These are phyloP conservation scores for Ustilago shanxiensis DNA, from an alignment of 1,284 basidiomycete species.

Conservation along the genomic window DNA sequence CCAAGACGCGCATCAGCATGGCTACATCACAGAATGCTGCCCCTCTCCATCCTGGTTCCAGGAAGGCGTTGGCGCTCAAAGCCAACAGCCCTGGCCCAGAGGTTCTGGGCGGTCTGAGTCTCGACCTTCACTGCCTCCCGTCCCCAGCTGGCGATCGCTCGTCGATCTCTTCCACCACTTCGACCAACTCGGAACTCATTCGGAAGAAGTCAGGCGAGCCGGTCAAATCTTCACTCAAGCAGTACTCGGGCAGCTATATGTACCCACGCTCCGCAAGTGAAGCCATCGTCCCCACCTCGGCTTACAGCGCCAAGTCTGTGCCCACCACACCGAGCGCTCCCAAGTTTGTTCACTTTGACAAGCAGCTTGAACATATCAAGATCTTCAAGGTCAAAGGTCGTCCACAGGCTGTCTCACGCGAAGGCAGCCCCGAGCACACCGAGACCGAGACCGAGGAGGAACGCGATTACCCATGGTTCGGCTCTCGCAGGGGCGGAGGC, in stretches of 20 bases:
- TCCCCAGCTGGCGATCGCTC: slow-evolving; percentile 47
- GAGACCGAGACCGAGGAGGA: slow-evolving; percentile 80
- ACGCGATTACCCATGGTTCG: slow-evolving; percentile 67
- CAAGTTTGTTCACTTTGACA: slow-evolving; percentile 93
- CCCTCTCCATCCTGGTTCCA: slow-evolving; percentile 52
- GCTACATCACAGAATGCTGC: slow-evolving; percentile 15
- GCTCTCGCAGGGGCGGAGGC: slow-evolving; percentile 43
- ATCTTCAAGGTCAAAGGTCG: slow-evolving; percentile 93
- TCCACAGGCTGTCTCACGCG: slow-evolving; percentile 89
- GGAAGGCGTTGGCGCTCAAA: slow-evolving; percentile 58
- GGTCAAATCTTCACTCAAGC: slow-evolving; percentile 90
- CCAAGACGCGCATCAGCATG: slow-evolving; percentile 30
- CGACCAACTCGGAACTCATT: slow-evolving; percentile 71
- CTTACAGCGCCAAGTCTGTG: slow-evolving; percentile 57
- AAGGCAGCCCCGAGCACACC: slow-evolving; percentile 87
- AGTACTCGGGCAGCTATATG: slow-evolving; percentile 72
- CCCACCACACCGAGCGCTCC: slow-evolving; percentile 76
- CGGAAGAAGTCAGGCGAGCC: slow-evolving; percentile 94
- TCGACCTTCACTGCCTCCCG: slow-evolving; percentile 61
- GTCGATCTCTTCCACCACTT: slow-evolving; percentile 42
- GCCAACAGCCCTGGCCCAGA: slow-evolving; percentile 53
- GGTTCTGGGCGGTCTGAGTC: slow-evolving; percentile 55
- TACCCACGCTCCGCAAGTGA: slow-evolving; percentile 72
- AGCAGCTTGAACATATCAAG: slow-evolving; percentile 87
- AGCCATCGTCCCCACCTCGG: slow-evolving; percentile 45